phyloP scores from a whole-genome alignment of 148 eudicot genomes.

The Oxyria digyna region DNA sequence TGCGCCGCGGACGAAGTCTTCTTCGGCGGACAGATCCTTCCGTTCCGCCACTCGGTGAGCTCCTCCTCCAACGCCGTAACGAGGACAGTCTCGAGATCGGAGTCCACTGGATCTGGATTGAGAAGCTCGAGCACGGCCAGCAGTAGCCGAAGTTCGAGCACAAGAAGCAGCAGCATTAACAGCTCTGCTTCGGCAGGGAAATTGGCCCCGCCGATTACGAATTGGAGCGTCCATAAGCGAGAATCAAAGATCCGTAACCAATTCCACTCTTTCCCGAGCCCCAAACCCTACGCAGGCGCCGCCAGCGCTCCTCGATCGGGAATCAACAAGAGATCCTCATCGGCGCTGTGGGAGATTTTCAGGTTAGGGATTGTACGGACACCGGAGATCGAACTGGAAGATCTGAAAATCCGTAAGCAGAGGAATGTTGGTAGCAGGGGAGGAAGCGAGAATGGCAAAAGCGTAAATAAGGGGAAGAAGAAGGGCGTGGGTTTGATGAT shows the following conservation, averaged over 20 bases:
- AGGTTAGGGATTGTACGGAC: conserved; percentile 48
- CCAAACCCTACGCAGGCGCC: conserved; percentile 42
- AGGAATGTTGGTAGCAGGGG: conserved; percentile 12
- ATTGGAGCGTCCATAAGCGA: conserved; percentile 1
- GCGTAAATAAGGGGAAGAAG: not conserved
- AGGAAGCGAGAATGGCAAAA: not conserved
- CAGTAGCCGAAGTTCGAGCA: conserved; percentile 43
- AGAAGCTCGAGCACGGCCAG: conserved; percentile 39
- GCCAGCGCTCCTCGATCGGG: conserved; percentile 12
- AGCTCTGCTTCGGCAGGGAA: conserved; percentile 11
- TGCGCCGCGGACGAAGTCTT: conserved; percentile 79
- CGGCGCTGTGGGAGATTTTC: conserved; percentile 50
- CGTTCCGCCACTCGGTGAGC: conserved; percentile 64
- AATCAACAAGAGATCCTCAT: conserved; percentile 32
- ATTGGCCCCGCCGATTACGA: conserved; percentile 10
- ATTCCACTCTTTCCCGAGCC: conserved; percentile 78
- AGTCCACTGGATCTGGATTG: conserved; percentile 23
- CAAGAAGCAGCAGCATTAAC: conserved; percentile 47
- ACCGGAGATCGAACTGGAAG: conserved; percentile 52
- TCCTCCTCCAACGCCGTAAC: conserved; percentile 17
- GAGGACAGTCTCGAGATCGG: conserved; percentile 35
- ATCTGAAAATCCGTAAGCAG: conserved; percentile 23
- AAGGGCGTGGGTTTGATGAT: not conserved
- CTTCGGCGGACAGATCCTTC: conserved; percentile 61
- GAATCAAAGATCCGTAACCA: conserved; percentile 23